phyloP scores from a whole-genome alignment of 371 early-diverging fungal genomes.

The Mucor piriformis region DNA sequence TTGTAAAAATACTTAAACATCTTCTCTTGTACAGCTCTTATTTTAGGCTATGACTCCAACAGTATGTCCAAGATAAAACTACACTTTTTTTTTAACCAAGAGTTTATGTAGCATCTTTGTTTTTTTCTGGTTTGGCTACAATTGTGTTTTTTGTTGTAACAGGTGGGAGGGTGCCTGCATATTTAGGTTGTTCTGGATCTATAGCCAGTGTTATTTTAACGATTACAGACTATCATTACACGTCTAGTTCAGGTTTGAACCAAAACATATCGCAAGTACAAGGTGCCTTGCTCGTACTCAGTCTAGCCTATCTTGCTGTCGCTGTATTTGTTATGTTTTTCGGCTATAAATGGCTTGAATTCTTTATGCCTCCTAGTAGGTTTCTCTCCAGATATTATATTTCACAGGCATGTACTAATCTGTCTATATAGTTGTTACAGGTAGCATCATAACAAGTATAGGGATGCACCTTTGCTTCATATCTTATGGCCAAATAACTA shows the following conservation, averaged over 20 bases:
- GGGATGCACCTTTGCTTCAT: conserved; percentile 51
- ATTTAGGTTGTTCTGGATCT: conserved; percentile 23
- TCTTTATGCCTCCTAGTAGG: conserved; percentile 57
- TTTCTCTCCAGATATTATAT: no score
- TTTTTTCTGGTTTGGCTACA: conserved; percentile 59
- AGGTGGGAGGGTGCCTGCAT: conserved; percentile 40
- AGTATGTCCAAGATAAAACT: conserved; percentile 12
- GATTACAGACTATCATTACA: conserved; percentile 38
- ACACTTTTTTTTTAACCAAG: background rate
- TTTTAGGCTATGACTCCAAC: conserved; percentile 48
- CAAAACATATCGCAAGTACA: conserved; percentile 34
- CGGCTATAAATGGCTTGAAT: conserved; percentile 53
- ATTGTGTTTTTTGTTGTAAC: conserved; percentile 56
- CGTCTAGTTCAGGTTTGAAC: conserved; percentile 15
- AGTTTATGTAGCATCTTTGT: conserved; percentile 39
- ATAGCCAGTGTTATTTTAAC: conserved; percentile 46
- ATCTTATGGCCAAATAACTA: conserved; percentile 42
- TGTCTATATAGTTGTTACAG: conserved; percentile 52
- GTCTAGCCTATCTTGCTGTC: conserved; percentile 41
- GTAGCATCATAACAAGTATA: conserved; percentile 54
- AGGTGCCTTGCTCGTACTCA: conserved; percentile 52
- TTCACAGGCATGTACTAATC: no score
- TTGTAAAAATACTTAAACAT: background rate
- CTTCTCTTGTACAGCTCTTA: conserved; percentile 22
- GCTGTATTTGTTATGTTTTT: conserved; percentile 45